These are phyloP conservation scores for Alnus glutinosa DNA, from an alignment of 306 rosid species.

Conservation along the genomic window DNA sequence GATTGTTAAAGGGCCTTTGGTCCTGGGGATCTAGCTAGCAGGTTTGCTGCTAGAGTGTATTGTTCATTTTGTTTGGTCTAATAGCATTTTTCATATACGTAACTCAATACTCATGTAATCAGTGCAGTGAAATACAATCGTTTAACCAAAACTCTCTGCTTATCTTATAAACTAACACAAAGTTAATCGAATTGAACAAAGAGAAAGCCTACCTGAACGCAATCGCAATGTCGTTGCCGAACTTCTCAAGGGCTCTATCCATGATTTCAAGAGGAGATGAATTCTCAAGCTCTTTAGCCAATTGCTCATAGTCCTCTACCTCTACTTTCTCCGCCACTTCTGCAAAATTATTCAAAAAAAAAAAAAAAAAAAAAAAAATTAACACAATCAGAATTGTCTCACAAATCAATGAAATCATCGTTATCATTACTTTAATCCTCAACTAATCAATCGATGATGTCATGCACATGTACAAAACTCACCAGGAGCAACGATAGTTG, in stretches of 20 bases:
- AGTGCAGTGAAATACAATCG: too few species aligned
- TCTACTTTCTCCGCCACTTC: slow-evolving; percentile 45
- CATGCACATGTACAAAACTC: background rate
- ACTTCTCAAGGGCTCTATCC: slow-evolving; percentile 70
- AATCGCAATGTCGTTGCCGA: slow-evolving; percentile 78
- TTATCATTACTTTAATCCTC: background rate
- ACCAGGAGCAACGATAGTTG: slow-evolving; percentile 55
- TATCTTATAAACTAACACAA: too few species aligned
- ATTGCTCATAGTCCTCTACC: slow-evolving; percentile 40
- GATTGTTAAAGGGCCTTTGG: too few species aligned
- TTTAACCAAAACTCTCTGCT: too few species aligned
- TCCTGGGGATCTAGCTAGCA: too few species aligned
- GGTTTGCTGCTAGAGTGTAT: too few species aligned
- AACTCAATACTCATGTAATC: too few species aligned
- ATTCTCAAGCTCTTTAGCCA: slow-evolving; percentile 54
- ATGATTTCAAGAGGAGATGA: slow-evolving; percentile 86
- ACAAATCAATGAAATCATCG: background rate
- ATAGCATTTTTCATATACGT: too few species aligned
- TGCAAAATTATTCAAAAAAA: slow-evolving; percentile 34
- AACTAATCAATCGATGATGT: background rate
- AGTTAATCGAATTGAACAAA: background rate
- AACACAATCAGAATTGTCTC: background rate
- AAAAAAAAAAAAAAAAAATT: background rate
- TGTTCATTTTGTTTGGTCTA: too few species aligned
- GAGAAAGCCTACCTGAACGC: slow-evolving; percentile 67